Evolutionary conservation across 805 yeast species (phyloP).

Genomic region (Wickerhamomyces tratensis): DNA sequence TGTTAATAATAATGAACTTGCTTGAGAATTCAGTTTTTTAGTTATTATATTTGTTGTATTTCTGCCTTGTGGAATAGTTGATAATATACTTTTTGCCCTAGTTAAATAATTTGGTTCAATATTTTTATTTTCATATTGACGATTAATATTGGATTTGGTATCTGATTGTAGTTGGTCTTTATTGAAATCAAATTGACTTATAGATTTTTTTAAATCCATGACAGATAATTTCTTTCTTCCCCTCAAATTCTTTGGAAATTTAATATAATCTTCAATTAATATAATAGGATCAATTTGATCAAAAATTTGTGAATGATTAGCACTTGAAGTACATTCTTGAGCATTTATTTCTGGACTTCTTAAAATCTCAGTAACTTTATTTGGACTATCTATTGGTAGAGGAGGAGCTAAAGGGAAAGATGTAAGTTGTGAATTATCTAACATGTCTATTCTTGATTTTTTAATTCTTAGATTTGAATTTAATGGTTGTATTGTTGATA

Average conservation of each 20-base stretch:
- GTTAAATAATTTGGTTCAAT: slow-evolving; percentile 5
- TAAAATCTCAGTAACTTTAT: slow-evolving; percentile 4
- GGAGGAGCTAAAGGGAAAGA: slow-evolving; percentile 27
- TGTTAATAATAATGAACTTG: slow-evolving; percentile 3
- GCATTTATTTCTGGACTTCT: slow-evolving; percentile 13
- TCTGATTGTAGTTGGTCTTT: background rate
- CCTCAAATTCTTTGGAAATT: slow-evolving; percentile 5
- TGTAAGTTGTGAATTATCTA: slow-evolving; percentile 26
- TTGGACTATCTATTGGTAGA: slow-evolving; percentile 5
- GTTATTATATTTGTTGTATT: slow-evolving; percentile 1
- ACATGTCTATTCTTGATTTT: slow-evolving; percentile 27
- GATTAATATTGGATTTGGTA: background rate
- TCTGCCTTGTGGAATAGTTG: background rate
- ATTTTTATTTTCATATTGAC: background rate
- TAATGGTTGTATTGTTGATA: background rate
- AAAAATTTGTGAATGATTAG: slow-evolving; percentile 6
- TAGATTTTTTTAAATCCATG: slow-evolving; percentile 21
- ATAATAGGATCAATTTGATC: slow-evolving; percentile 24
- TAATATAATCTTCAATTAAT: slow-evolving; percentile 48
- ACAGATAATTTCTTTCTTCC: slow-evolving; percentile 22
- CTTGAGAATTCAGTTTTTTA: background rate
- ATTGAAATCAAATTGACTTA: slow-evolving; percentile 5
- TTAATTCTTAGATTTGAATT: slow-evolving; percentile 2
- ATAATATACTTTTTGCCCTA: slow-evolving; percentile 8
- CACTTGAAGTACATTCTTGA: slow-evolving; percentile 1